Conservation (phyloP, 73 alveolate genomes). For the Tetrahymena elliotti region DNA sequence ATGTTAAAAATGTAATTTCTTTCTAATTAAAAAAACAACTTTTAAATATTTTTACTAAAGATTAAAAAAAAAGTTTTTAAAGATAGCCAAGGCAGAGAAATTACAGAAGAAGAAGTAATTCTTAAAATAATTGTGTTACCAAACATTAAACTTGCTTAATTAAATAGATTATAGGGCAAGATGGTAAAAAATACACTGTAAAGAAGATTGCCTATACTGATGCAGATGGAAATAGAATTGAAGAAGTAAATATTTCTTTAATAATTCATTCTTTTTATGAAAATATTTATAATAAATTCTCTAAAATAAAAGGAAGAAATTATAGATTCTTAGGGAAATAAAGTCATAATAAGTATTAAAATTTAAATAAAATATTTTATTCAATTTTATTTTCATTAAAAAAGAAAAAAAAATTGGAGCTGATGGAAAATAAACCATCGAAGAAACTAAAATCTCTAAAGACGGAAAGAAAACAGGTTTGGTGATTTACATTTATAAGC, state of each 20-base stretch:
- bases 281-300: background rate
- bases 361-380: background rate
- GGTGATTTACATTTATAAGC: background rate
- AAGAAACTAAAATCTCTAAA: constrained; percentile 27
- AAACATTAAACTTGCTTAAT: background rate
- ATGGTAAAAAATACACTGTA: constrained; percentile 21
- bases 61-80: background rate
- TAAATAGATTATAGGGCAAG: background rate
- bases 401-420: constrained; percentile 4
- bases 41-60: background rate
- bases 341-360: background rate
- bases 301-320: background rate
- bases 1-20: background rate
- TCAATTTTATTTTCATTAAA: background rate
- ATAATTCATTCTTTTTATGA: background rate
- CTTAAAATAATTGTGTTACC: background rate
- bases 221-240: constrained; percentile 23
- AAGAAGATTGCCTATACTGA: constrained; percentile 17
- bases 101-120: background rate
- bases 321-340: background rate
- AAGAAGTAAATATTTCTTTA: constrained; percentile 6
- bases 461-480: constrained; percentile 27
- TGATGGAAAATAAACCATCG: constrained; percentile 10
- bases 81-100: background rate
- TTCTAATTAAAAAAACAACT: background rate